These are phyloP conservation scores for Xerocomellus amylosporus DNA, from an alignment of 768 basidiomycete genomes.

Conservation along the genomic window DNA sequence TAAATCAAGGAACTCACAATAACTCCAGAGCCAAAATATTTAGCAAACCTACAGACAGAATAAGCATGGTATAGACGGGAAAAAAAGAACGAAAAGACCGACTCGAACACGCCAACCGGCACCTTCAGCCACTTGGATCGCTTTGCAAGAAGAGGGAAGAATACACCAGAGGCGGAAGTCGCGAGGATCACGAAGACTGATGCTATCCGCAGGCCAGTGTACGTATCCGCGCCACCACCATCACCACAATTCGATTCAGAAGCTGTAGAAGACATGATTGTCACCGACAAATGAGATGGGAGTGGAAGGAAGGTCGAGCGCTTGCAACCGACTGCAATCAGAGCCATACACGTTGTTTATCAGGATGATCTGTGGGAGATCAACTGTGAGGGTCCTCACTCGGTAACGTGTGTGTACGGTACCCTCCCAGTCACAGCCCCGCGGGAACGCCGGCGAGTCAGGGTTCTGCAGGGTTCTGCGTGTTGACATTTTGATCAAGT, in stretches of 20 bases:
- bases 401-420: background rate
- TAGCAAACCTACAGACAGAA: conserved; percentile 58
- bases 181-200: conserved; percentile 72
- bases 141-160: conserved; percentile 68
- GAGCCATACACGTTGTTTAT: background rate
- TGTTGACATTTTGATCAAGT: background rate
- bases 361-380: conserved; percentile 11
- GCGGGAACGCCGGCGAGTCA: background rate
- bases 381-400: conserved; percentile 28
- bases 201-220: conserved; percentile 58
- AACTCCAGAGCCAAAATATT: conserved; percentile 89
- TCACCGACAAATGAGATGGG: background rate
- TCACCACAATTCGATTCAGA: conserved; percentile 40
- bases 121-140: conserved; percentile 46
- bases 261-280: conserved; percentile 22
- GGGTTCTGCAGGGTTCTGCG: background rate
- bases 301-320: background rate
- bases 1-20: conserved; percentile 51
- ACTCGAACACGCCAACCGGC: conserved; percentile 59
- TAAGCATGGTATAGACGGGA: background rate
- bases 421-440: conserved; percentile 24
- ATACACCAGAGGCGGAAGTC: conserved; percentile 56
- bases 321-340: background rate
- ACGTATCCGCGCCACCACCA: conserved; percentile 49
- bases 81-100: conserved; percentile 21